Evolutionary conservation across 2,329 filamentous ascomycete genomes (phyloP).

Genomic region (Lachnum nothofagi): DNA sequence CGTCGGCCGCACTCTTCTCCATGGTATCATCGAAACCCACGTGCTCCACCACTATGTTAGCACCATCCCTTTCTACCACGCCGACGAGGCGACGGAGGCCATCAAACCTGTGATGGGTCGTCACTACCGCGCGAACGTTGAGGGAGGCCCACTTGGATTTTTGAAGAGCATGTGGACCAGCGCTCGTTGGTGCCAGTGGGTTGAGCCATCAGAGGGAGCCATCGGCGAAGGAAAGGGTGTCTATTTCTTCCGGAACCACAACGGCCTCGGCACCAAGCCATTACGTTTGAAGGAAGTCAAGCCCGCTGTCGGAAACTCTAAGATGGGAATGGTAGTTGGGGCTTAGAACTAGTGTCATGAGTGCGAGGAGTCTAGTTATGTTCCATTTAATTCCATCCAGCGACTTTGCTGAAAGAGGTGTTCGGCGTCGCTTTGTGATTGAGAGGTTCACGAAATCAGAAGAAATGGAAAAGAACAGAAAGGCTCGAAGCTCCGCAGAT

Average conservation of each 20-base stretch:
- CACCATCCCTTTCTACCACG: conserved; percentile 94
- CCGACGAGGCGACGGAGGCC: conserved; percentile 87
- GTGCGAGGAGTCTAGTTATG: conserved; percentile 1
- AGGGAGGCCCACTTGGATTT: conserved; percentile 77
- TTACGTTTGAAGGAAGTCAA: conserved; percentile 22
- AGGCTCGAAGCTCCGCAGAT: conserved; percentile 8
- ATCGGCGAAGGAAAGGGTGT: conserved; percentile 77
- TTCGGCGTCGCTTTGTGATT: conserved; percentile 9
- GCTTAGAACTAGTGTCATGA: not conserved
- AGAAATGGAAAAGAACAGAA: not conserved
- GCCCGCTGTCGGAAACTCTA: conserved; percentile 8
- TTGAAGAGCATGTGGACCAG: conserved; percentile 74
- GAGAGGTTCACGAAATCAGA: conserved; percentile 15
- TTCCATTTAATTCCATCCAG: conserved; percentile 12
- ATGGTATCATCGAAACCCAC: conserved; percentile 97
- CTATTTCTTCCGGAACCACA: conserved; percentile 95
- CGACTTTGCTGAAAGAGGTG: conserved; percentile 10
- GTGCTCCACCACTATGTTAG: conserved; percentile 97
- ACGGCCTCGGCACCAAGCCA: conserved; percentile 62
- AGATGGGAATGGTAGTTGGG: conserved; percentile 13
- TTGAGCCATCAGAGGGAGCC: conserved; percentile 82
- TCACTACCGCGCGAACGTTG: conserved; percentile 83
- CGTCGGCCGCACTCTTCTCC: conserved; percentile 81
- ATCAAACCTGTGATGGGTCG: conserved; percentile 92
- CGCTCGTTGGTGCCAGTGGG: conserved; percentile 90